Base-by-base conservation (phyloP, 1,139 yeast genomes). In the Yamadazyma spencermartinsiae region DNA sequence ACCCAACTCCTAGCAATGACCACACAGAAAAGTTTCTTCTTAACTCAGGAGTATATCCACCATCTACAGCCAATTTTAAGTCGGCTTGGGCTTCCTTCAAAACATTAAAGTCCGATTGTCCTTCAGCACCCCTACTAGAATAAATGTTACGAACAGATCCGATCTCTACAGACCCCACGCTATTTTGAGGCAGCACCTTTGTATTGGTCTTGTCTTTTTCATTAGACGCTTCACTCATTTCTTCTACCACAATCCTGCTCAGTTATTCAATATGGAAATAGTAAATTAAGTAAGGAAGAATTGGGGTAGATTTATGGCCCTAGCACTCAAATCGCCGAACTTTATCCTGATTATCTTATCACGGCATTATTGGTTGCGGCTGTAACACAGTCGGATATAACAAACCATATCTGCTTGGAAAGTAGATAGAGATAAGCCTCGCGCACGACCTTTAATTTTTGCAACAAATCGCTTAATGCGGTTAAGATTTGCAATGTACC, bases 1-100 rank as follows among this genome's bases (percentile, higher is more conserved):
- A 79, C 3, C 83, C 84, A 40, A 80, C 80, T 43, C 84, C 84
- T 19, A 79, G 60, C 7, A 80, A 66, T 2, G 82, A 74, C 64
- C 75, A 67, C 30, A 74, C 64, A 20, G 77, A 65, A 49, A 77
- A 78, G 40, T 68, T 72, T 50, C 79, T 68, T 40, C 71, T 61
- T 35, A 74, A 60, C 43, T 71, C 72, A 0, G 70, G 70, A 5
- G 54, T 41, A 43, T 66, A 63, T 2, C 72, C 73, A 7, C 65
- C 55, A 39, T 61, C 66, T 2, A 63, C 54, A 3, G 64, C 67
- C 37, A 61, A 46, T 35, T 51, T 54, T 45, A 63, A 55, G 42
- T 65, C 61, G 4, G 58, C 62, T 38, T 62, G 64, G 12, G 67
- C 67, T 43, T 60, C 68, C 27, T 48, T 51, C 26, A 63, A 47